Evolutionary conservation across 2,329 filamentous ascomycete genomes (phyloP), one percentile per base, ranked within the genome.

Genomic region (Venturia carpophila): DNA sequence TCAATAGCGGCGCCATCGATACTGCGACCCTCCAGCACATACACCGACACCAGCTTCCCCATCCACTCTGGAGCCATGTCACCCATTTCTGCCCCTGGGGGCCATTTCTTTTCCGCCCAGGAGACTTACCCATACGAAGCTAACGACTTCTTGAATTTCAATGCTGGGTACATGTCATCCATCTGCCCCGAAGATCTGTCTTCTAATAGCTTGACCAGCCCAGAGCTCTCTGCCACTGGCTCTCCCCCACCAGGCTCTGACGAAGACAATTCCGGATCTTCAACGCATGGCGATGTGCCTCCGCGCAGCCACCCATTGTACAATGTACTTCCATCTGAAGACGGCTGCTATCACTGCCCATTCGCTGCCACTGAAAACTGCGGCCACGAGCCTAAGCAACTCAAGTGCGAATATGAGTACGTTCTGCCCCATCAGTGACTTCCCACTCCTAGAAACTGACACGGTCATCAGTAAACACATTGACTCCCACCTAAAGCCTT

Each of bases 331-430:
- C 84, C 87, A 11, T 76, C 83, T 49, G 75, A 82, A 42, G 91
- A 96, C 77, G 92, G 91, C 73, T 84, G 95, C 66, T 97, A 94
- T 79, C 91, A 96, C 79, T 97, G 93, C 82, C 93, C 93, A 6
- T 94, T 89, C 82, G 87, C 89, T 75, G 88, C 86, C 71, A 79
- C 82, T 66, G 79, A 83, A 62, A 82, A 87, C 73, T 97, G 93
- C 84, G 89, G 85, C 76, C 93, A 97, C 85, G 90, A 90, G 79
- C 86, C 92, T 49, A 94, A 95, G 73, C 94, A 95, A 80, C 89
- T 97, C 71, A 97, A 97, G 85, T 97, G 93, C 87, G 96, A 96
- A 79, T 97, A 97, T 75, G 92, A 97, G 92, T 96, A 88, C 84
- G 91, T 68, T 67, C 70, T 27, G 10, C 47, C 21, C 24, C 45